Percentiles rank a stretch among this genome's conserved stretches.
Conservation (phyloP, 257 asterid genomes). For the Nicotiana tomentosiformis region DNA sequence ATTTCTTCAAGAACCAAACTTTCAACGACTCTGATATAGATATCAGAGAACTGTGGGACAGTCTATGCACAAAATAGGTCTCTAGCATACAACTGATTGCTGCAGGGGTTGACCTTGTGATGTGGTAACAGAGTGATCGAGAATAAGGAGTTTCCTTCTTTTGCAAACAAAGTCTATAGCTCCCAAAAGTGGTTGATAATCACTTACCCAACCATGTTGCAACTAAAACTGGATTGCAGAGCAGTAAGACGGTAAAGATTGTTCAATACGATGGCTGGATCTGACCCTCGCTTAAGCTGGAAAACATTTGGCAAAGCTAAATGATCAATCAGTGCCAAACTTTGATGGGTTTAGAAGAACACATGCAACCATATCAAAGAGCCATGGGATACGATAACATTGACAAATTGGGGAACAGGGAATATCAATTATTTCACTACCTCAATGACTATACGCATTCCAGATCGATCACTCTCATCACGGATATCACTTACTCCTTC, state of each 20-base stretch:
- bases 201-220: constrained; percentile 99
- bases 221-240: constrained; percentile 81
- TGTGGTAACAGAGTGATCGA: not conserved
- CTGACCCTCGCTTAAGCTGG: constrained; percentile 93
- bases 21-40: not conserved
- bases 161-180: constrained; percentile 5
- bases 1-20: not conserved
- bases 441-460: constrained; percentile 98
- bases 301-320: constrained; percentile 19
- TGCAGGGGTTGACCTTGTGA: not conserved
- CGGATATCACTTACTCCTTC: constrained; percentile 98
- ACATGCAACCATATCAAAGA: not conserved
- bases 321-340: not conserved
- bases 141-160: not conserved
- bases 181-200: constrained; percentile 10
- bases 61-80: not conserved
- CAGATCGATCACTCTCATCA: constrained; percentile 98
- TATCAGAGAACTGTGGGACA: not conserved
- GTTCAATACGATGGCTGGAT: constrained; percentile 78
- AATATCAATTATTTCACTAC: constrained; percentile 33
- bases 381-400: not conserved
- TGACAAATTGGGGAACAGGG: not conserved
- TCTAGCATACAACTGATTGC: not conserved
- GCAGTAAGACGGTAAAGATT: constrained; percentile 85
- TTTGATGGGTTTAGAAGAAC: not conserved